Conservation (phyloP, 768 basidiomycete genomes). For the Melanogaster broomeanus region DNA sequence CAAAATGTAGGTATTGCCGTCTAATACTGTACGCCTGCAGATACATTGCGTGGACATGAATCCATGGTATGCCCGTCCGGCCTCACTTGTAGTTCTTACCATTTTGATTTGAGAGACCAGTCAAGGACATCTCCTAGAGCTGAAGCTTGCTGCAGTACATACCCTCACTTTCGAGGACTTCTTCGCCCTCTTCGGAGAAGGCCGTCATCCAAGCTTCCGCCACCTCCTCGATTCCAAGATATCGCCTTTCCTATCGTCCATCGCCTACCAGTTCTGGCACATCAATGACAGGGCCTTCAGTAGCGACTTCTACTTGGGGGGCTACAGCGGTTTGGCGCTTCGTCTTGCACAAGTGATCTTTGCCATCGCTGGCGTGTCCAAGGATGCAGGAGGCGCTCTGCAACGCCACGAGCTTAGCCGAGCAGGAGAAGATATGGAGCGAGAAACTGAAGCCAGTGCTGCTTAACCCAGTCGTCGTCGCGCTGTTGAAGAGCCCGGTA, state of each 20-base stretch:
- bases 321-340: constrained; percentile 70
- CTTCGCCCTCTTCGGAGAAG: constrained; percentile 68
- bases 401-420: constrained; percentile 49
- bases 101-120: constrained; percentile 27
- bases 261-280: constrained; percentile 79
- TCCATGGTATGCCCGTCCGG: constrained; percentile 44
- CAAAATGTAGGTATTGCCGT: not conserved
- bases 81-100: not conserved
- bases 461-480: constrained; percentile 56
- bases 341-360: constrained; percentile 62
- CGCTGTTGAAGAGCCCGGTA: constrained; percentile 43
- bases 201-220: constrained; percentile 60
- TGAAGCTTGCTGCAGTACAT: constrained; percentile 71
- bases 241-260: constrained; percentile 67
- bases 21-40: constrained; percentile 18
- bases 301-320: constrained; percentile 64
- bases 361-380: constrained; percentile 54
- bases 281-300: constrained; percentile 51
- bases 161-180: constrained; percentile 60
- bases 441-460: constrained; percentile 61
- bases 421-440: constrained; percentile 66
- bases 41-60: constrained; percentile 79
- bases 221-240: constrained; percentile 58
- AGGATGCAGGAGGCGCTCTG: constrained; percentile 59
- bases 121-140: constrained; percentile 77